Evolutionary conservation across 768 basidiomycete species (phyloP).

Genomic region (Lentinula raphanica): DNA sequence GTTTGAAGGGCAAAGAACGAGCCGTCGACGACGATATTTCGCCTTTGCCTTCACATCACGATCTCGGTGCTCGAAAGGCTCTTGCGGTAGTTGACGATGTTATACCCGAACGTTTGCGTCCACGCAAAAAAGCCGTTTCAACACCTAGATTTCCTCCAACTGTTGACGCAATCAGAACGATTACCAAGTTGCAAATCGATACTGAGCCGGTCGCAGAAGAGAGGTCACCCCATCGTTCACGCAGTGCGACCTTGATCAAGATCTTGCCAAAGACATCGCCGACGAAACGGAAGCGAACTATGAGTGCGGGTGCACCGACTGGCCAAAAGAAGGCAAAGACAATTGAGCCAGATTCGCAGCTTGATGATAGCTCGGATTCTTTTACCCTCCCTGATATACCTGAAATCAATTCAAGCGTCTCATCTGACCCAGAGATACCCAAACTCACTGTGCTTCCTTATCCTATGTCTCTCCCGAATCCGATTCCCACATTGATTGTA

Average conservation of each 20-base stretch:
- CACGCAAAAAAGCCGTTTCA: background rate
- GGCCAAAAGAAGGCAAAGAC: background rate
- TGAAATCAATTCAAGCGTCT: background rate
- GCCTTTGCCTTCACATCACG: background rate
- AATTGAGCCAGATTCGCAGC: background rate
- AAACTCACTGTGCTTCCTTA: background rate
- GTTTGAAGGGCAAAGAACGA: slow-evolving; percentile 2
- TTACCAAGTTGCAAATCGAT: no score
- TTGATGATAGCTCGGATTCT: background rate
- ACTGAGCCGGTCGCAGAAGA: background rate
- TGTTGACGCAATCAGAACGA: no score
- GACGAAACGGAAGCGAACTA: background rate
- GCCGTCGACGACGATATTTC: background rate
- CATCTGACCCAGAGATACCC: background rate
- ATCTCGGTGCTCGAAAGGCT: background rate
- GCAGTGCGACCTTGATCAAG: background rate
- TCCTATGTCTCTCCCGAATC: slow-evolving; percentile 1
- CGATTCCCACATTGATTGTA: background rate
- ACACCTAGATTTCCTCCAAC: no score
- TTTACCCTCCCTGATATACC: no score
- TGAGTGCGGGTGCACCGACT: background rate
- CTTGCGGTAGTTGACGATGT: background rate
- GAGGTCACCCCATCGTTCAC: background rate
- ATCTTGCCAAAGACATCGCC: background rate
- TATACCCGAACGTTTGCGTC: background rate